A percentile compares a stretch with the other conserved stretches of the same genome.
phyloP scores from a whole-genome alignment of 2,329 filamentous ascomycete genomes.

The Aspergillus tanneri region DNA sequence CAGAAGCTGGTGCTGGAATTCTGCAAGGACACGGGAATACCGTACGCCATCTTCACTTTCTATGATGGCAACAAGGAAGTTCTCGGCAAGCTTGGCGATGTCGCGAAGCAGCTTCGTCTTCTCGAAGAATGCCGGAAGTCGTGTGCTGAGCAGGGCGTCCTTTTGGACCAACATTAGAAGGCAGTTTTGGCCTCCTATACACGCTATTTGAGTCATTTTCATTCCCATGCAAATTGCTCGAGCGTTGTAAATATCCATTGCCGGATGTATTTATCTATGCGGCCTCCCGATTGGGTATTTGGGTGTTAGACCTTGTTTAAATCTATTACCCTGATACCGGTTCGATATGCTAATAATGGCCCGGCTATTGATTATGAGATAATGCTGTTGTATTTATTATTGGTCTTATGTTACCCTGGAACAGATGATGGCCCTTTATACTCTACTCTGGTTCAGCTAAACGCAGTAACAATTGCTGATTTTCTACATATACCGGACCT shows the following conservation, averaged over 20 bases:
- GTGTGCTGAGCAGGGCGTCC: conserved; percentile 32
- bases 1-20: conserved; percentile 78
- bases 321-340: neutral
- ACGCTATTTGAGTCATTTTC: no score
- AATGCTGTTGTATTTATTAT: neutral
- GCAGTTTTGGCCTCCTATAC: neutral
- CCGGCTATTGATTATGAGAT: conserved; percentile 4
- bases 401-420: no score
- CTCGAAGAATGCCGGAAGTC: conserved; percentile 69
- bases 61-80: conserved; percentile 80
- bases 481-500: neutral
- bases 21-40: conserved; percentile 76
- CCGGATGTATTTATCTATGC: conserved; percentile 1
- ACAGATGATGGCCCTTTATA: no score
- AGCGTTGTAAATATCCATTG: neutral
- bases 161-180: conserved; percentile 35
- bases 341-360: conserved; percentile 5
- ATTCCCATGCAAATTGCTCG: no score
- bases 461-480: no score
- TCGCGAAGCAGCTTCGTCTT: conserved; percentile 75
- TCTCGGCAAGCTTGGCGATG: conserved; percentile 71
- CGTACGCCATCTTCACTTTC: conserved; percentile 84
- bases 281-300: neutral
- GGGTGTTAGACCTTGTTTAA: neutral
- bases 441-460: no score